These are phyloP conservation scores for Hymenochaete sp. DNA, from an alignment of 1,284 basidiomycete genomes.

Conservation along the genomic window DNA sequence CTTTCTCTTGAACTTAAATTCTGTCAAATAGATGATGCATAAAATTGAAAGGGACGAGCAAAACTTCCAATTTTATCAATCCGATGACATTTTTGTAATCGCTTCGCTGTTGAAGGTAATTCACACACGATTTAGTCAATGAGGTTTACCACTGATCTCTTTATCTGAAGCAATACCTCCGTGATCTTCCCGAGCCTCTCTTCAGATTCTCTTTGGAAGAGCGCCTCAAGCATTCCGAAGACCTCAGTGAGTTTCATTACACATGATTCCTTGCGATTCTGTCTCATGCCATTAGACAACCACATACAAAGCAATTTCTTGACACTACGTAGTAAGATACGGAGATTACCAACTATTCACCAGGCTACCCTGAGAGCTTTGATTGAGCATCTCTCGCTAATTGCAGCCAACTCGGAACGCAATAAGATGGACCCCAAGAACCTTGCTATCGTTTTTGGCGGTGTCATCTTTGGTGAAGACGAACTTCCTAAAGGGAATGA, in stretches of 20 bases:
- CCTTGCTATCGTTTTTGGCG: conserved; percentile 77
- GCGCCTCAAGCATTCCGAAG: conserved; percentile 74
- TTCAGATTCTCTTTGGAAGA: conserved; percentile 82
- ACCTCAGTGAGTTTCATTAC: conserved; percentile 42
- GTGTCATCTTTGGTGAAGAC: conserved; percentile 85
- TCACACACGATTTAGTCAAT: no score
- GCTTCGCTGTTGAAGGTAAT: conserved; percentile 83
- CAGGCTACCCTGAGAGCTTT: conserved; percentile 82
- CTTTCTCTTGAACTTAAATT: background rate
- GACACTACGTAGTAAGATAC: conserved; percentile 71
- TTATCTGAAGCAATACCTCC: conserved; percentile 69
- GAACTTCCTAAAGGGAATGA: conserved; percentile 70
- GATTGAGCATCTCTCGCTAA: conserved; percentile 81
- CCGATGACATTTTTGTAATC: conserved; percentile 86
- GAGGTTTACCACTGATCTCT: no score
- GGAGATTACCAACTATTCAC: conserved; percentile 78
- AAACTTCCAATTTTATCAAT: conserved; percentile 71
- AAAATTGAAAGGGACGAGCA: conserved; percentile 86
- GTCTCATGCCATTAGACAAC: conserved; percentile 38
- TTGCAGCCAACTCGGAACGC: conserved; percentile 58
- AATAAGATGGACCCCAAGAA: conserved; percentile 97
- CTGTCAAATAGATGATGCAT: conserved; percentile 58
- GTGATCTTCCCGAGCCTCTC: conserved; percentile 89
- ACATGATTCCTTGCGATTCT: conserved; percentile 11
- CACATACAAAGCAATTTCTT: conserved; percentile 67